Evolutionary conservation across 208 protist species (phyloP).

Genomic region (Trypanosoma brucei): DNA sequence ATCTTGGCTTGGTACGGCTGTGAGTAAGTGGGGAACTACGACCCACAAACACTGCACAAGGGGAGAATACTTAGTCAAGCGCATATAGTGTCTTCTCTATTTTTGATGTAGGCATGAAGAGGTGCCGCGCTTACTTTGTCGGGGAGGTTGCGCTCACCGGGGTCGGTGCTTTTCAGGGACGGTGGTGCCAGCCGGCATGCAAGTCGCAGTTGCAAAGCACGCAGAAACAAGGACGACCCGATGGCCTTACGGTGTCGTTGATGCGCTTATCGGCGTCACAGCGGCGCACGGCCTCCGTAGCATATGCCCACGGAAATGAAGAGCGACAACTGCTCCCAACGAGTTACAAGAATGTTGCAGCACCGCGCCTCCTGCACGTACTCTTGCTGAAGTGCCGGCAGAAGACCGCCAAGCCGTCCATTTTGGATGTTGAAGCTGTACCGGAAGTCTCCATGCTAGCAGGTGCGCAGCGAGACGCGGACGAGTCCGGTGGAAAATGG

Average conservation of each 20-base stretch:
- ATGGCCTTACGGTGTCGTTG: neutral
- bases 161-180: neutral
- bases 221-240: neutral
- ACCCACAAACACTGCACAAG: no score
- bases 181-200: neutral
- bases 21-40: no score
- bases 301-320: neutral
- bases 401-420: neutral
- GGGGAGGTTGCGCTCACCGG: neutral
- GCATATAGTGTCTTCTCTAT: no score
- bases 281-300: no score
- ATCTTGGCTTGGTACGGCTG: no score
- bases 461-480: neutral
- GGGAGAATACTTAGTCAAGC: no score
- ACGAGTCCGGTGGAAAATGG: slow-evolving; percentile 21
- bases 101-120: neutral
- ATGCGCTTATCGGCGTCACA: neutral
- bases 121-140: neutral
- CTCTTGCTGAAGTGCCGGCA: slow-evolving; percentile 14
- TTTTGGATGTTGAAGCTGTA: neutral
- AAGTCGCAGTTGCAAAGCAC: neutral
- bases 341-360: neutral
- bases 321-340: neutral
- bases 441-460: neutral
- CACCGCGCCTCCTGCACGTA: slow-evolving; percentile 2